Base-by-base conservation (phyloP, 768 basidiomycete species). In the Daedaleopsis nitida region DNA sequence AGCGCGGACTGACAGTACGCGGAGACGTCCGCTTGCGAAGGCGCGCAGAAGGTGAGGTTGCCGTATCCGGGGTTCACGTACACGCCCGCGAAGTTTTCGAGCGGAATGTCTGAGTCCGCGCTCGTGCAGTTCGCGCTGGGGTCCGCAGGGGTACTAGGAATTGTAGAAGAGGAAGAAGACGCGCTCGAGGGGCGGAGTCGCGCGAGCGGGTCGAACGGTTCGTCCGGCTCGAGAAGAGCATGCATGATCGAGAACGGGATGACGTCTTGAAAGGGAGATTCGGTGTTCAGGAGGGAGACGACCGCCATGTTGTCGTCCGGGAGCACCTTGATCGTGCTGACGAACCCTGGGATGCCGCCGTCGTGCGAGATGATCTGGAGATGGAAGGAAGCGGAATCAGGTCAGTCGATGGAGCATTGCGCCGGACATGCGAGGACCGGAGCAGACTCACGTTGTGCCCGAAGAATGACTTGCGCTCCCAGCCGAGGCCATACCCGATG, bases 401-500 rank as follows among this genome's bases (percentile, higher is more conserved):
- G 47, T 42, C 43, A 6, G 43, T 34, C 2, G 1, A 44, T 13
- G 27, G 7, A 7, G 27, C 27, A 32, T 3, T 32, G 27, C 27
- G 27, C 27, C 27, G 27, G 4, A 32, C 27, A 32, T 32, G 27
- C 27, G 27, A 14, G 6, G 24, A 27, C 32, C 45, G 19, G 35
- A 17, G 32, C 39, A 51, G 24, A 50, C 70, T 45, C 60, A 81
- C 80, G 27, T 80, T 75, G 55, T 80, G 77, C 0, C 77, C 81
- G 1, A 68, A 70, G 55, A 77, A 79, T 1, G 80, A 74, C 8
- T 17, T 50, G 8, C 77, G 71, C 43, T n/a, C 37, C 80, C 80
- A 82, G 5, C 81, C 81, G 66, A 79, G 64, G 2, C 77, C 79
- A 62, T 81, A 83, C 7, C 72, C 76, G 1, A 43, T 14, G 39